A percentile compares a stretch with the other conserved stretches of the same genome.
Evolutionary conservation across 768 basidiomycete genomes (phyloP).

Genomic region (Suillus cothurnatus): DNA sequence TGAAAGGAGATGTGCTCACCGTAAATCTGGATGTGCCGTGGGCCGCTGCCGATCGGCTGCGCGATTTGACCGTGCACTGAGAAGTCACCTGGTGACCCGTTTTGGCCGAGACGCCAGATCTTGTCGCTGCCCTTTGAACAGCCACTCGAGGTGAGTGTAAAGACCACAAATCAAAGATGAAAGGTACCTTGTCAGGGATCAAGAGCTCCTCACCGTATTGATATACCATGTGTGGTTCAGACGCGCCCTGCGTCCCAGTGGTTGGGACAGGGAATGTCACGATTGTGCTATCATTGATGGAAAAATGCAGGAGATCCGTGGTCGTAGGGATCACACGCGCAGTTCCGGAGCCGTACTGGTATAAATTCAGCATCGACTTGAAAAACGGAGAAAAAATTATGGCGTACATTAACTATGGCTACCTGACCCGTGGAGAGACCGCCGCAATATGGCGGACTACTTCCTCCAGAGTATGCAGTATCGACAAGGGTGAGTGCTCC

Average conservation of each 20-base stretch:
- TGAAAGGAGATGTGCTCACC: constrained; percentile 23
- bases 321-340: constrained; percentile 54
- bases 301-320: constrained; percentile 38
- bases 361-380: background rate
- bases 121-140: constrained; percentile 59
- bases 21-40: constrained; percentile 49
- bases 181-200: constrained; percentile 62
- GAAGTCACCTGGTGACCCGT: constrained; percentile 46
- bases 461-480: constrained; percentile 51
- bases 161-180: background rate
- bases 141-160: background rate
- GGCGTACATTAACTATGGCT: constrained; percentile 57
- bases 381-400: too few relatives aligned
- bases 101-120: constrained; percentile 62
- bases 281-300: constrained; percentile 31
- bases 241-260: constrained; percentile 32
- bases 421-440: constrained; percentile 58
- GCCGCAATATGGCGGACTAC: constrained; percentile 51
- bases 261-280: constrained; percentile 56
- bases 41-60: constrained; percentile 65
- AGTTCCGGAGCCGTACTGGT: constrained; percentile 55
- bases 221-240: constrained; percentile 70
- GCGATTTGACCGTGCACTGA: constrained; percentile 61
- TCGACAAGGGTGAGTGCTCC: constrained; percentile 50
- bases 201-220: constrained; percentile 59